phyloP scores from a whole-genome alignment of 163 green algal species.

The Scenedesmus sp. region DNA sequence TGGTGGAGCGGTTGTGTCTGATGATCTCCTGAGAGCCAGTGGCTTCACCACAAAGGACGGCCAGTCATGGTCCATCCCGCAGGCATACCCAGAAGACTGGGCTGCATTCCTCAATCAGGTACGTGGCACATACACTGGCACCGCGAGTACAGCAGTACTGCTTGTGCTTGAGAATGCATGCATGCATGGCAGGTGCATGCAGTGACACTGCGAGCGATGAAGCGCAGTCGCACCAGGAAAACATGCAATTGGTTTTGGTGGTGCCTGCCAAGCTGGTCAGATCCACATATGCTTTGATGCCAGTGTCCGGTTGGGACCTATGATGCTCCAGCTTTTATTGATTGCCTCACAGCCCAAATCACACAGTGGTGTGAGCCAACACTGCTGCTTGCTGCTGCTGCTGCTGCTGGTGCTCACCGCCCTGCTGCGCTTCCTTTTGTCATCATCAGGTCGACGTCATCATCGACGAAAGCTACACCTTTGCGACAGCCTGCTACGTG shows the following conservation, averaged over 20 bases:
- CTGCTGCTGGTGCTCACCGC: not conserved
- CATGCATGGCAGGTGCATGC: no score
- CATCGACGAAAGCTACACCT: conserved; percentile 39
- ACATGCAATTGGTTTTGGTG: not conserved
- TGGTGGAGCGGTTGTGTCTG: conserved; percentile 18
- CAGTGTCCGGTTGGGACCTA: not conserved
- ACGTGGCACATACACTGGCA: not conserved
- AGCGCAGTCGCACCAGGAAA: no score
- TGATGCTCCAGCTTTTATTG: no score
- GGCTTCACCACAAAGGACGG: not conserved
- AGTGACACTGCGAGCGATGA: no score
- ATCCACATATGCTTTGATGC: no score
- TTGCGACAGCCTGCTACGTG: not conserved
- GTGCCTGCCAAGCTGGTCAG: not conserved
- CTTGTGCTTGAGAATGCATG: not conserved
- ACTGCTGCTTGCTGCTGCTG: not conserved
- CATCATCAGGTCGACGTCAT: conserved; percentile 34
- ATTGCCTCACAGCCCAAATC: not conserved
- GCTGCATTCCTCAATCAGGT: not conserved
- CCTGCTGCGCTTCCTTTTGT: not conserved
- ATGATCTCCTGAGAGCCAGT: not conserved
- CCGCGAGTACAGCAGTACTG: not conserved
- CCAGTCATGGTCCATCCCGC: conserved; percentile 13
- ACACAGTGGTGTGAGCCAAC: not conserved
- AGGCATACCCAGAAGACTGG: conserved; percentile 3